Evolutionary conservation across 768 basidiomycete genomes (phyloP).

Genomic region (Phanerochaete sordida): DNA sequence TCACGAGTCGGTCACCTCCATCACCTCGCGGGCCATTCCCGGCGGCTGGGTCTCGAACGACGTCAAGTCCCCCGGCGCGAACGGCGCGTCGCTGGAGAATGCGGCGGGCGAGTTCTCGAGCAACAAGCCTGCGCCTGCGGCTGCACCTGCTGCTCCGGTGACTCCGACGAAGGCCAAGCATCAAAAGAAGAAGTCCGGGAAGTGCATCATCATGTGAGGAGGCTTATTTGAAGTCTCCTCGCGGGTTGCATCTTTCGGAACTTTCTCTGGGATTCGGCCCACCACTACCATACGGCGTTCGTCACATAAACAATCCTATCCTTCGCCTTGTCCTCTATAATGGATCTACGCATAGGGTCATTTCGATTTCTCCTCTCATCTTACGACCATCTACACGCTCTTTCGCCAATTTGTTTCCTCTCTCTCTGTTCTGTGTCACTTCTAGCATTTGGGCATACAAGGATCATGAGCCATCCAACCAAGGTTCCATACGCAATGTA

Average conservation of each 20-base stretch:
- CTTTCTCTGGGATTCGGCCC: not conserved
- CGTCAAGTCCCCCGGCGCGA: constrained; percentile 36
- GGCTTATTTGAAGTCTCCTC: not conserved
- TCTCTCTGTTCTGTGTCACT: not conserved
- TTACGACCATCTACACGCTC: constrained; percentile 1
- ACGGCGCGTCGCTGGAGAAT: constrained; percentile 45
- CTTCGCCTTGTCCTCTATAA: not conserved
- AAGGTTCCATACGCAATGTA: not conserved
- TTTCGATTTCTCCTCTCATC: not conserved
- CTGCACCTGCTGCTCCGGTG: constrained; percentile 14
- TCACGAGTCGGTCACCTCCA: constrained; percentile 51
- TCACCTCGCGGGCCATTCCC: constrained; percentile 46
- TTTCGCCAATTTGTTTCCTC: not conserved
- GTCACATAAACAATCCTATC: not conserved
- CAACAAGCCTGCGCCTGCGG: too few relatives aligned
- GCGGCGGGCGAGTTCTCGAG: constrained; percentile 46
- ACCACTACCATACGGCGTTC: not conserved
- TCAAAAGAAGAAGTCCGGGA: constrained; percentile 16
- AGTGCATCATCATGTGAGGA: constrained; percentile 28
- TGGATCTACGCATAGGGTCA: constrained; percentile 2
- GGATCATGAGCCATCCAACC: not conserved
- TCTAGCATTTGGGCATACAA: not conserved
- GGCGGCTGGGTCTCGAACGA: constrained; percentile 46
- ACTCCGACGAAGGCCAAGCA: constrained; percentile 16
- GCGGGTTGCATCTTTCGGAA: not conserved